These are phyloP conservation scores for Rugosomyces carneus DNA, from an alignment of 1,284 basidiomycete species.

Conservation along the genomic window DNA sequence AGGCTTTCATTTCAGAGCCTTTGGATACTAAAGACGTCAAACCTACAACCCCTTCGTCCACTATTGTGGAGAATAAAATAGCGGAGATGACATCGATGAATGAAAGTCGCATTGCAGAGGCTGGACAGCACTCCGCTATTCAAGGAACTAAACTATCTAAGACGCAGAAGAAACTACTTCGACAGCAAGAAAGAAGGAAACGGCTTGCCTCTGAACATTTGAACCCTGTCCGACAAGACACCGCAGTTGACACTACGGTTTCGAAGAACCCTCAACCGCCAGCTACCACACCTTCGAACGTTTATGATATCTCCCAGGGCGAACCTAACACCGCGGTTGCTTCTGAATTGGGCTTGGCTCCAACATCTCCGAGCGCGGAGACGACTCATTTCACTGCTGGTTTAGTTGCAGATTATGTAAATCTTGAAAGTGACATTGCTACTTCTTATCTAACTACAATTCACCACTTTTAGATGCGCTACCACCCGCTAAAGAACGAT, in stretches of 20 bases:
- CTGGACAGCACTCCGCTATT: neutral
- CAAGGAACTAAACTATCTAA: neutral
- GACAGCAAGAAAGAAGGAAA: neutral
- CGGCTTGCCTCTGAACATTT: neutral
- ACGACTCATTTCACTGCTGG: neutral
- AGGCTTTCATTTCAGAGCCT: neutral
- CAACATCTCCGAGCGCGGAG: neutral
- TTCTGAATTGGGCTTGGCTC: neutral
- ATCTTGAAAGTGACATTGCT: neutral
- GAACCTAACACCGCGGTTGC: neutral
- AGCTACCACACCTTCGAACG: constrained; percentile 5
- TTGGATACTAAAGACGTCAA: neutral
- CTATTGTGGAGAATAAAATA: neutral
- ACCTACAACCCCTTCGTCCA: neutral
- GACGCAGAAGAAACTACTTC: neutral
- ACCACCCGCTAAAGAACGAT: constrained; percentile 4
- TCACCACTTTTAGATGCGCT: constrained; percentile 1
- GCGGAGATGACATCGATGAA: neutral
- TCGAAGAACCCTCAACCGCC: constrained; percentile 2
- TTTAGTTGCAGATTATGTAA: constrained; percentile 6
- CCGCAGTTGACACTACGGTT: neutral
- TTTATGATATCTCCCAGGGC: neutral
- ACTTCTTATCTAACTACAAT: neutral
- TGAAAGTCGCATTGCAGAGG: neutral
- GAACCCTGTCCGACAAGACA: neutral